A percentile compares a stretch with the other conserved stretches of the same genome.
Conservation (phyloP, 2,329 filamentous ascomycete genomes). For the Talaromyces sp. region DNA sequence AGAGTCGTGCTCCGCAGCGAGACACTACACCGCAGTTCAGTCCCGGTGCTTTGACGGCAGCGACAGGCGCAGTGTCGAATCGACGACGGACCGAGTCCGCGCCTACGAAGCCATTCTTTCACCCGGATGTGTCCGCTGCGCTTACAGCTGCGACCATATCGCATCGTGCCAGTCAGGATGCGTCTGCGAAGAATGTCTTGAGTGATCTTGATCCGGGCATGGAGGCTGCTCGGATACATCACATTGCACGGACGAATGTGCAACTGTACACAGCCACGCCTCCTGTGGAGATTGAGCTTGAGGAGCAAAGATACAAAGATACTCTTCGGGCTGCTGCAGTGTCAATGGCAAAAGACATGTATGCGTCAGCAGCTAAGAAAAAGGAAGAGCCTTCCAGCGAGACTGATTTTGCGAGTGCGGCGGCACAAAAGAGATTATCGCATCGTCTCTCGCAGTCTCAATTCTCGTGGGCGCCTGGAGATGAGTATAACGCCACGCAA, state of each 20-base stretch:
- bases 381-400: slow-evolving; percentile 22
- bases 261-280: slow-evolving; percentile 77
- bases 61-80: slow-evolving; percentile 69
- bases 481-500: slow-evolving; percentile 23
- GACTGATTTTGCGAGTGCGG: slow-evolving; percentile 23
- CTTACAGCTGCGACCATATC: slow-evolving; percentile 70
- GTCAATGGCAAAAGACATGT: slow-evolving; percentile 88
- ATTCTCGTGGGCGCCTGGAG: slow-evolving; percentile 28
- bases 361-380: slow-evolving; percentile 54
- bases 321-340: slow-evolving; percentile 77
- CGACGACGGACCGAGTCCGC: slow-evolving; percentile 64
- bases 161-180: slow-evolving; percentile 45
- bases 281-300: slow-evolving; percentile 65
- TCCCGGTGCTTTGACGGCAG: slow-evolving; percentile 68
- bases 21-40: slow-evolving; percentile 44
- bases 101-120: slow-evolving; percentile 43
- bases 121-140: slow-evolving; percentile 55
- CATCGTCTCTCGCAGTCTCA: slow-evolving; percentile 30
- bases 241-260: slow-evolving; percentile 65
- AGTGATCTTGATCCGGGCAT: slow-evolving; percentile 41
- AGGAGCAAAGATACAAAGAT: slow-evolving; percentile 70
- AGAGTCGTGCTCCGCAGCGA: slow-evolving; percentile 36
- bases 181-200: slow-evolving; percentile 39
- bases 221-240: slow-evolving; percentile 60
- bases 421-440: slow-evolving; percentile 34